Conservation (phyloP, 2,329 filamentous ascomycete species). For the Colletotrichum agaves region DNA sequence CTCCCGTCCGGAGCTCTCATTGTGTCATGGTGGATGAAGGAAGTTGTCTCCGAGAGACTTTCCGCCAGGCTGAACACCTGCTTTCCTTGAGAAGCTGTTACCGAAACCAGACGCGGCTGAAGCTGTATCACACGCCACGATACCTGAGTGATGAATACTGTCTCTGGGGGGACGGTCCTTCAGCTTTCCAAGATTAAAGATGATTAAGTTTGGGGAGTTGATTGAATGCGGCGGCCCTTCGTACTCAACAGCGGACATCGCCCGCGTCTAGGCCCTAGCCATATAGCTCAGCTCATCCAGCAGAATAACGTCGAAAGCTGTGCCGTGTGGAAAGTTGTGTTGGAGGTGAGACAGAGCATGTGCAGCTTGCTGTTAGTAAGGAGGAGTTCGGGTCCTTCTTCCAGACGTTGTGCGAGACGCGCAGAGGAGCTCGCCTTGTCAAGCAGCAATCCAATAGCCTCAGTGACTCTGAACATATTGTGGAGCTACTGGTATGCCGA, state of each 20-base stretch:
- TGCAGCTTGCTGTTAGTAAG: no score
- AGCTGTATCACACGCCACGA: constrained; percentile 11
- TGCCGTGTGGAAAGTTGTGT: background rate
- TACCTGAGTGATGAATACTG: background rate
- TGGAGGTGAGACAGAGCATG: no score
- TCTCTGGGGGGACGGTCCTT: no score
- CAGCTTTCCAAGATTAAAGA: background rate
- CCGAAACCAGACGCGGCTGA: constrained; percentile 14
- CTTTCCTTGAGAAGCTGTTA: background rate
- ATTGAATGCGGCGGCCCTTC: background rate
- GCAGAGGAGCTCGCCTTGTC: no score
- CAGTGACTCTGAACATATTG: no score
- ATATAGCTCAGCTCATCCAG: background rate
- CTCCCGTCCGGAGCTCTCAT: no score
- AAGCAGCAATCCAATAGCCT: no score
- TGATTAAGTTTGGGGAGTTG: background rate
- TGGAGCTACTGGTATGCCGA: background rate
- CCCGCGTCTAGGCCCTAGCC: background rate
- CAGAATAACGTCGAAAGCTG: background rate
- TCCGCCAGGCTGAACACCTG: background rate
- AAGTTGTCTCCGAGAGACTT: background rate
- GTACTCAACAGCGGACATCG: background rate
- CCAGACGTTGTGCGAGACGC: no score
- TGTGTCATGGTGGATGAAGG: no score
- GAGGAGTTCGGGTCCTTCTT: no score